A percentile compares a stretch with the other conserved stretches of the same genome.
phyloP scores from a whole-genome alignment of 441 rosid species.

The Erysimum pusillum region DNA sequence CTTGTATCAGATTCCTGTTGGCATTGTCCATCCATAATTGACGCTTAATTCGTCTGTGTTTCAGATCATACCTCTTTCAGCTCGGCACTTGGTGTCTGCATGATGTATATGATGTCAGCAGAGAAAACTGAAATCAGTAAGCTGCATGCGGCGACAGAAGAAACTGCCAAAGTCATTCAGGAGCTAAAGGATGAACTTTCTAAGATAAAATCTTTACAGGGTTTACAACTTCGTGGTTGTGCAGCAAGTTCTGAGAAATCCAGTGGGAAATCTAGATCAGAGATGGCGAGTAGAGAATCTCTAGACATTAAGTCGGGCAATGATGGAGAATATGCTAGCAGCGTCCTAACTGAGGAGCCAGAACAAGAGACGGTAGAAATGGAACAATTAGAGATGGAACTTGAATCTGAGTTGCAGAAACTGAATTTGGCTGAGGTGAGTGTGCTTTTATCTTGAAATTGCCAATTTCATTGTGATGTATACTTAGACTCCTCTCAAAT shows the following conservation, averaged over 20 bases:
- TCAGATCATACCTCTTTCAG: slow-evolving; percentile 68
- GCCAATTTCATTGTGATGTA: not conserved
- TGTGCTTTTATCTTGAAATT: slow-evolving; percentile 18
- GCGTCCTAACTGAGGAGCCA: slow-evolving; percentile 86
- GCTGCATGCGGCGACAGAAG: slow-evolving; percentile 69
- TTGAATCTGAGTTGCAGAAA: slow-evolving; percentile 82
- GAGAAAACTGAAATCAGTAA: slow-evolving; percentile 72
- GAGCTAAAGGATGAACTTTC: slow-evolving; percentile 74
- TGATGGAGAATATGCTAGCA: slow-evolving; percentile 75
- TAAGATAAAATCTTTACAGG: slow-evolving; percentile 56
- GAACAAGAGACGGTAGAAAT: slow-evolving; percentile 68
- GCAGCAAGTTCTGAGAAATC: slow-evolving; percentile 43
- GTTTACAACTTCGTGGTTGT: slow-evolving; percentile 34
- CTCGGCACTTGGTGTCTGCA: slow-evolving; percentile 76
- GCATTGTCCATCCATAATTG: not conserved
- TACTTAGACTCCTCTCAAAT: slow-evolving; percentile 14
- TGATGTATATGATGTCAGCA: slow-evolving; percentile 85
- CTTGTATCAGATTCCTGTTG: slow-evolving; percentile 2
- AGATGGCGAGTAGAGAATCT: slow-evolving; percentile 42
- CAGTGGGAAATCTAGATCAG: slow-evolving; percentile 41
- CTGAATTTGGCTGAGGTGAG: slow-evolving; percentile 66
- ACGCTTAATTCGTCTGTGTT: slow-evolving; percentile 27
- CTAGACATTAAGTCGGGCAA: slow-evolving; percentile 48
- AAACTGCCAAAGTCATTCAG: slow-evolving; percentile 71
- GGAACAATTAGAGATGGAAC: slow-evolving; percentile 84